Percentiles rank a stretch among this genome's conserved stretches.
Conservation (phyloP, 2,329 filamentous ascomycete species). For the Penicillium sp. region DNA sequence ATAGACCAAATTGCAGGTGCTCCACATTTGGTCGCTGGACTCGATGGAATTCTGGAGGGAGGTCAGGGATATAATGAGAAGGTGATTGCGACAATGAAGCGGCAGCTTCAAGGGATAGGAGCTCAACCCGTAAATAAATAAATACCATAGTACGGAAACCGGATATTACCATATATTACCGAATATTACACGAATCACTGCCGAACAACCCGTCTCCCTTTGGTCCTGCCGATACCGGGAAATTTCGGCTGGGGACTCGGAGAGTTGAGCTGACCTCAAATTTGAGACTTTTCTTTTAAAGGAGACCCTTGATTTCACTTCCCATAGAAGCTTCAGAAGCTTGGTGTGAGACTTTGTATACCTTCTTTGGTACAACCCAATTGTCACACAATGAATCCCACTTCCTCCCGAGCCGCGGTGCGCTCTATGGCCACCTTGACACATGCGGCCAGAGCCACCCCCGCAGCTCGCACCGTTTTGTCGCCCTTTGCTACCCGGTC, state of each 20-base stretch:
- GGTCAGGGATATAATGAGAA: slow-evolving; percentile 31
- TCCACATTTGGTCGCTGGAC: slow-evolving; percentile 35
- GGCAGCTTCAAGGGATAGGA: slow-evolving; percentile 23
- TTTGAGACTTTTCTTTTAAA: slow-evolving; percentile 14
- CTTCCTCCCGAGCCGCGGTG: slow-evolving; percentile 40
- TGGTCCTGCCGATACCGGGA: slow-evolving; percentile 30
- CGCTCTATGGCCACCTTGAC: slow-evolving; percentile 39
- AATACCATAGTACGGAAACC: slow-evolving; percentile 14
- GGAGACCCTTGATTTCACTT: slow-evolving; percentile 2
- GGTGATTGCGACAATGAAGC: slow-evolving; percentile 31
- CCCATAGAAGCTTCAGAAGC: slow-evolving; percentile 3
- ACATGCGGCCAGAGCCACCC: slow-evolving; percentile 39
- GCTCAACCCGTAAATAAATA: slow-evolving; percentile 7
- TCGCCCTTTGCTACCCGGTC: slow-evolving; percentile 28
- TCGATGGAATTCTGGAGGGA: slow-evolving; percentile 35
- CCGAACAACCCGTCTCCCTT: background rate
- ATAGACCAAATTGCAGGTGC: slow-evolving; percentile 33
- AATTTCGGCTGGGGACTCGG: slow-evolving; percentile 25
- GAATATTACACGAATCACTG: slow-evolving; percentile 5
- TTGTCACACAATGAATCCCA: slow-evolving; percentile 36
- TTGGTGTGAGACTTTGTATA: slow-evolving; percentile 2
- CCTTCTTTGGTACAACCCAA: slow-evolving; percentile 14
- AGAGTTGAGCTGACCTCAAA: slow-evolving; percentile 15
- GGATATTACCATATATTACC: slow-evolving; percentile 8
- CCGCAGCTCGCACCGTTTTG: slow-evolving; percentile 35